A percentile compares a stretch with the other conserved stretches of the same genome.
phyloP scores from a whole-genome alignment of 2,329 filamentous ascomycete species.

The Kalmusia sp. region DNA sequence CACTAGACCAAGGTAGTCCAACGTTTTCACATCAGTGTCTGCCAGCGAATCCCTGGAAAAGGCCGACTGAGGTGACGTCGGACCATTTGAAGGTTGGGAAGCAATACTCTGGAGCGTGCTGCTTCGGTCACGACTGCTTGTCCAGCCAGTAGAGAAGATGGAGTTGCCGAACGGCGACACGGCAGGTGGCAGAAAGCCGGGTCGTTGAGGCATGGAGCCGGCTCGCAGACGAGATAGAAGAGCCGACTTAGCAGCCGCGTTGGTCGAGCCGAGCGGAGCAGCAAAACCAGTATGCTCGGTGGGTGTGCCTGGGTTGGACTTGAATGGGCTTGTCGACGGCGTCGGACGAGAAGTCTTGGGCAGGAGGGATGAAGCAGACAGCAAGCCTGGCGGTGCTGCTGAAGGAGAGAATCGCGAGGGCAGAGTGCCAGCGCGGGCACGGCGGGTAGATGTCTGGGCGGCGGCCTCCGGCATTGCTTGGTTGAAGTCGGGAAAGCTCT shows the following conservation, averaged over 20 bases:
- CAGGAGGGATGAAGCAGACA: slow-evolving; percentile 60
- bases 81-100: slow-evolving; percentile 85
- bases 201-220: slow-evolving; percentile 91
- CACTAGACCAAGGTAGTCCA: slow-evolving; percentile 94
- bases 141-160: slow-evolving; percentile 88
- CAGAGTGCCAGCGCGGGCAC: slow-evolving; percentile 92
- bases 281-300: slow-evolving; percentile 41
- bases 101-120: slow-evolving; percentile 90
- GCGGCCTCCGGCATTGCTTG: slow-evolving; percentile 70
- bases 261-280: slow-evolving; percentile 55
- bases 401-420: slow-evolving; percentile 90
- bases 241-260: slow-evolving; percentile 67
- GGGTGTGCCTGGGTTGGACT: slow-evolving; percentile 62
- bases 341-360: slow-evolving; percentile 85
- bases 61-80: slow-evolving; percentile 83
- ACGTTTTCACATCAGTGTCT: slow-evolving; percentile 88
- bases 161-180: slow-evolving; percentile 82
- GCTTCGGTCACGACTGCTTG: slow-evolving; percentile 78
- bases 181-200: slow-evolving; percentile 66
- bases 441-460: slow-evolving; percentile 72
- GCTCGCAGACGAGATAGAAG: slow-evolving; percentile 86
- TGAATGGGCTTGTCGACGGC: slow-evolving; percentile 86
- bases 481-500: slow-evolving; percentile 92
- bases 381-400: slow-evolving; percentile 66
- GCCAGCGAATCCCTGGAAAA: slow-evolving; percentile 85